Conservation (phyloP, 495 filamentous ascomycete genomes). For the Jackrogersella minutella region DNA sequence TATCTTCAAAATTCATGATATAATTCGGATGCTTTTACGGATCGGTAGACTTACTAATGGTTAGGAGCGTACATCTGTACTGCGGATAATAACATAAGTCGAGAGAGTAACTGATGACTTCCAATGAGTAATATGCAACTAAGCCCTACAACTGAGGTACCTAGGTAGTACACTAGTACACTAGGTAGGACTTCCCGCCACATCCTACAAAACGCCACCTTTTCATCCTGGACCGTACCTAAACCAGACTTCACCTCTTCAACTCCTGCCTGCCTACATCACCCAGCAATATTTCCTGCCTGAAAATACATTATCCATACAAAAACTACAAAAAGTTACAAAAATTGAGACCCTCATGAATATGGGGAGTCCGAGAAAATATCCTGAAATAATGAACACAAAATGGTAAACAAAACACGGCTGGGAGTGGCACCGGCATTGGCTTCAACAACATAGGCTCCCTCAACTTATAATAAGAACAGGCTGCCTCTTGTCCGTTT, state of each 20-base stretch:
- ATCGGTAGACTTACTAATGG: not conserved
- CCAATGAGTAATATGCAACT: too few species aligned
- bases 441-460: not conserved
- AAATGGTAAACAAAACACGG: not conserved
- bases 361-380: not conserved
- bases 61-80: too few species aligned
- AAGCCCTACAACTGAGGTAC: too few species aligned
- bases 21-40: not conserved
- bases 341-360: not conserved
- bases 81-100: too few species aligned
- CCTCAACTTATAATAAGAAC: not conserved
- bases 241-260: constrained; percentile 17
- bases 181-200: too few species aligned
- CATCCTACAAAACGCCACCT: too few species aligned
- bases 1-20: not conserved
- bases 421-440: not conserved
- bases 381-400: not conserved
- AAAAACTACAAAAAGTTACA: not conserved
- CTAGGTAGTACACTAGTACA: too few species aligned
- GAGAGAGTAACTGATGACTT: too few species aligned
- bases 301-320: not conserved
- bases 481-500: not conserved
- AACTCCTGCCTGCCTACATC: not conserved
- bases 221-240: not conserved
- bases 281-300: not conserved